phyloP scores from a whole-genome alignment of 2,329 filamentous ascomycete genomes.

The Coniochaeta prunicola region DNA sequence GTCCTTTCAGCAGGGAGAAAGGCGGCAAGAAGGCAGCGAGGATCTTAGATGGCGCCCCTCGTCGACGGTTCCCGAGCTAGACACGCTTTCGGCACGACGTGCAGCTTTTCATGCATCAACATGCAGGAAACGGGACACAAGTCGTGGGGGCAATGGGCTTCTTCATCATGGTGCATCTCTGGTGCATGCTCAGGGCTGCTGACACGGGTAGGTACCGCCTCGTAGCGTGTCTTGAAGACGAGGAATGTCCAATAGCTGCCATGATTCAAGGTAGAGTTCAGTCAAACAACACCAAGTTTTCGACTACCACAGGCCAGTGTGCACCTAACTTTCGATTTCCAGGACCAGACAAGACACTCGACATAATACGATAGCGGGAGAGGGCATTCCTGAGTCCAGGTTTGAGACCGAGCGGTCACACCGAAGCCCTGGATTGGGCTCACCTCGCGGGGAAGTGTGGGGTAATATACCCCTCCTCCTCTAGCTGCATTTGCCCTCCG shows the following conservation, averaged over 20 bases:
- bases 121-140: conserved; percentile 1
- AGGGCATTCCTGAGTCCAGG: neutral
- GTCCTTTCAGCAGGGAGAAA: neutral
- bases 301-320: neutral
- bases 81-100: conserved; percentile 3
- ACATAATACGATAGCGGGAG: neutral
- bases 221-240: neutral
- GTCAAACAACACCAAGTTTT: neutral
- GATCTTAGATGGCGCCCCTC: neutral
- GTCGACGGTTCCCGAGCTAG: neutral
- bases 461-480: neutral
- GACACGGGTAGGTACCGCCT: neutral
- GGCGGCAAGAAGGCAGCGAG: neutral
- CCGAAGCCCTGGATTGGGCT: neutral
- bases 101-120: conserved; percentile 7
- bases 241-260: neutral
- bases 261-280: neutral
- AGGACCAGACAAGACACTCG: neutral
- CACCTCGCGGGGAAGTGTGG: conserved; percentile 1
- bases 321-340: neutral
- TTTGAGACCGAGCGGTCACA: neutral
- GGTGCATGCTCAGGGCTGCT: neutral
- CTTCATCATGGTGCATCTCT: conserved; percentile 5
- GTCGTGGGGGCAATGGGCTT: neutral
- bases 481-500: neutral